phyloP scores from a whole-genome alignment of 306 rosid species.

The Cucurbita ficifolia region DNA sequence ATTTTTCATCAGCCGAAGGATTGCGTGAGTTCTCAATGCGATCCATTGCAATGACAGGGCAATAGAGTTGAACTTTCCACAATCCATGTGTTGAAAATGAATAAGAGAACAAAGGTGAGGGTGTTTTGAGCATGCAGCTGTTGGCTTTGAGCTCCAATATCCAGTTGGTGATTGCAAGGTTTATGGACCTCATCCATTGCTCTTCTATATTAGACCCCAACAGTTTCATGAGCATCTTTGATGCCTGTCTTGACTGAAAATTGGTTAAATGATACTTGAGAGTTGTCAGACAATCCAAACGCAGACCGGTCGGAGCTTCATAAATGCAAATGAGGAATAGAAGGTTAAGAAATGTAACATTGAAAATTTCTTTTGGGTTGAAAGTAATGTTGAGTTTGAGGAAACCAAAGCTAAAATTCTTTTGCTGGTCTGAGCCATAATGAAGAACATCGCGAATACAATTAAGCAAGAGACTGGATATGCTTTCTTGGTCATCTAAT shows the following conservation, averaged over 20 bases:
- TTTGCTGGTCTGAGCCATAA: constrained; percentile 50
- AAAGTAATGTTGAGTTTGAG: constrained; percentile 28
- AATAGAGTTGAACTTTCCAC: constrained; percentile 77
- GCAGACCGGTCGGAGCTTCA: constrained; percentile 59
- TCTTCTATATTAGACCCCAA: constrained; percentile 77
- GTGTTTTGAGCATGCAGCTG: constrained; percentile 28
- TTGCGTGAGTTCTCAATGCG: constrained; percentile 31
- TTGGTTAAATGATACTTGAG: constrained; percentile 29
- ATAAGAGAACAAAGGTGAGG: constrained; percentile 62
- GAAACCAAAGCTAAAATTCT: constrained; percentile 25
- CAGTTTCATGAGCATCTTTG: constrained; percentile 47
- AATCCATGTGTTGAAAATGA: constrained; percentile 45
- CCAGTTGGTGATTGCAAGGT: constrained; percentile 84
- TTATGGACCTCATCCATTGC: constrained; percentile 81
- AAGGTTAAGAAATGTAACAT: constrained; percentile 48
- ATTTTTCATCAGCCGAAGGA: constrained; percentile 48
- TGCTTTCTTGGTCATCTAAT: constrained; percentile 23
- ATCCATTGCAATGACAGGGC: constrained; percentile 69
- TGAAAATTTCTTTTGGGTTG: constrained; percentile 43
- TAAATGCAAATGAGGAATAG: constrained; percentile 64
- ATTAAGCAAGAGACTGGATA: constrained; percentile 40
- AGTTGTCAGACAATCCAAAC: constrained; percentile 30
- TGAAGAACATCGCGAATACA: constrained; percentile 49
- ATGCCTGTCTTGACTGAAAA: constrained; percentile 32
- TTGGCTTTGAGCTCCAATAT: constrained; percentile 40